Conservation (phyloP, 148 eudicot species). For the Amaranthus cruentus region DNA sequence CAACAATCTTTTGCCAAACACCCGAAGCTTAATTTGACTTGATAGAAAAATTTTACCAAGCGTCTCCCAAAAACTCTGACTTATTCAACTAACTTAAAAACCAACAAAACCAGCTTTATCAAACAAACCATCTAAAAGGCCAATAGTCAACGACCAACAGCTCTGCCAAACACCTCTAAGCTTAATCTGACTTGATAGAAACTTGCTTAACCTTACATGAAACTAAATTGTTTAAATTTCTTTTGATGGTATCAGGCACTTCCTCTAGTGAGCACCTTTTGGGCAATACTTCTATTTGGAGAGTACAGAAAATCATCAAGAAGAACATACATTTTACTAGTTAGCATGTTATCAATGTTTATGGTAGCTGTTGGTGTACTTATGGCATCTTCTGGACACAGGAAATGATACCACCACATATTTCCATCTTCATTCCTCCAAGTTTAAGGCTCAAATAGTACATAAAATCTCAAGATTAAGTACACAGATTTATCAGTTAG, state of each 20-base stretch:
- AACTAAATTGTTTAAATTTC: neutral
- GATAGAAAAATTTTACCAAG: too few relatives aligned
- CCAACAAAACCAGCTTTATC: too few relatives aligned
- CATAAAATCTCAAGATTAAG: too few relatives aligned
- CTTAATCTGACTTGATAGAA: neutral
- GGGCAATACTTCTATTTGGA: conserved; percentile 61
- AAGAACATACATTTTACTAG: conserved; percentile 45
- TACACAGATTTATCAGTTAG: too few relatives aligned
- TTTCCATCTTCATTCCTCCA: too few relatives aligned
- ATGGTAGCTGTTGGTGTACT: conserved; percentile 54
- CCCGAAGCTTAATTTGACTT: too few relatives aligned
- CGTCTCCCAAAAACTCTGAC: too few relatives aligned
- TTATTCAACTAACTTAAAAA: too few relatives aligned
- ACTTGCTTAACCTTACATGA: neutral
- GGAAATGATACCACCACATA: conserved; percentile 19
- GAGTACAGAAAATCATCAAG: conserved; percentile 60
- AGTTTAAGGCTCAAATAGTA: too few relatives aligned
- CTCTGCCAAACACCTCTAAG: too few relatives aligned
- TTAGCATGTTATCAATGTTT: conserved; percentile 55
- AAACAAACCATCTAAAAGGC: too few relatives aligned
- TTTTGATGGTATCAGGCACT: conserved; percentile 43
- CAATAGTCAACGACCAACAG: neutral
- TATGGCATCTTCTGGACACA: conserved; percentile 63
- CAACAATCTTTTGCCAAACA: too few relatives aligned
- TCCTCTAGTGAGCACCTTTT: conserved; percentile 66